These are phyloP conservation scores for Xylaria castorea DNA, from an alignment of 495 filamentous ascomycete species.

Conservation along the genomic window DNA sequence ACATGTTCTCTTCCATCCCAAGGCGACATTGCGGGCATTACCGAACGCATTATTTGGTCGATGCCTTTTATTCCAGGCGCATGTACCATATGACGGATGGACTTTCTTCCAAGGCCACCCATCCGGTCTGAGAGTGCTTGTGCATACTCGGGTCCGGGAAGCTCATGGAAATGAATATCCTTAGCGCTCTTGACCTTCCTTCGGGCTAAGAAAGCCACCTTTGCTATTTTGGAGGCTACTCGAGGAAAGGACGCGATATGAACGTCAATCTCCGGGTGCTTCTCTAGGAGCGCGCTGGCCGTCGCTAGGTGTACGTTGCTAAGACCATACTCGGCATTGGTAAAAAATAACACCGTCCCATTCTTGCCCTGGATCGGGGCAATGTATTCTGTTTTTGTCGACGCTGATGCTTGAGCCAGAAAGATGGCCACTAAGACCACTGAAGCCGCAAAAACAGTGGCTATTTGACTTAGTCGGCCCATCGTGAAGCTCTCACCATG, in stretches of 20 bases:
- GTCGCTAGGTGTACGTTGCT: slow-evolving; percentile 39
- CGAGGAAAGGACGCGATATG: slow-evolving; percentile 37
- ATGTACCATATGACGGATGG: slow-evolving; percentile 12
- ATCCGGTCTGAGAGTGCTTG: slow-evolving; percentile 2
- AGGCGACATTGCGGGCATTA: slow-evolving; percentile 20
- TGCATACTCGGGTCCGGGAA: slow-evolving; percentile 26
- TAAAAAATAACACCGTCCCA: slow-evolving; percentile 35
- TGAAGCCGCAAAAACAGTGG: slow-evolving; percentile 18
- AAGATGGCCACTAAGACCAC: slow-evolving; percentile 18
- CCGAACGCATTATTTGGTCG: slow-evolving; percentile 1
- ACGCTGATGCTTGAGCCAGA: neutral
- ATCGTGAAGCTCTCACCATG: slow-evolving; percentile 13
- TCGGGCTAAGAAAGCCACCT: slow-evolving; percentile 21
- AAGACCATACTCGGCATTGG: slow-evolving; percentile 34
- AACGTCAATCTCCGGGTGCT: slow-evolving; percentile 32
- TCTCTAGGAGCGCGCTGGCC: slow-evolving; percentile 31
- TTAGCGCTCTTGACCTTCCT: slow-evolving; percentile 9
- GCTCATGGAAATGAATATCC: slow-evolving; percentile 33
- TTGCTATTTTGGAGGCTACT: slow-evolving; percentile 26
- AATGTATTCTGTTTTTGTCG: neutral
- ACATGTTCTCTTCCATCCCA: slow-evolving; percentile 24
- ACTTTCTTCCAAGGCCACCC: slow-evolving; percentile 9
- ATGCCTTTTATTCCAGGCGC: slow-evolving; percentile 13
- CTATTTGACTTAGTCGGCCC: slow-evolving; percentile 13
- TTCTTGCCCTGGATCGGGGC: slow-evolving; percentile 27